phyloP scores from a whole-genome alignment of 106 monocot species.

The Alisma plantagoaquatica region DNA sequence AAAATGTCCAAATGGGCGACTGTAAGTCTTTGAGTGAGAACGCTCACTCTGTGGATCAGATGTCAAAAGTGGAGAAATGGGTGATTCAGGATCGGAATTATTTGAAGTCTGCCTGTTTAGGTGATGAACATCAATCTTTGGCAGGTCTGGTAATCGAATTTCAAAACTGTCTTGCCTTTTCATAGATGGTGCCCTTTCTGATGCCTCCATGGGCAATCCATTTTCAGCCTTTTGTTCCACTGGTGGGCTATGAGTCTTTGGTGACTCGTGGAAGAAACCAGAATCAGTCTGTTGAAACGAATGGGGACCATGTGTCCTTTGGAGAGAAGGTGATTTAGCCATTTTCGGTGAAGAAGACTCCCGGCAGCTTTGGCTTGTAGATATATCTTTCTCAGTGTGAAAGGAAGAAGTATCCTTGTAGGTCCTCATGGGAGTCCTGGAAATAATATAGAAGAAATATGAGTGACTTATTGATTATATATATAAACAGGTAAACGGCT shows the following conservation, averaged over 20 bases:
- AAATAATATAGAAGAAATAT: no score
- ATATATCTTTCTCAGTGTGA: constrained; percentile 66
- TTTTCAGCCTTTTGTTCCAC: constrained; percentile 66
- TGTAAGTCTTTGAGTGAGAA: constrained; percentile 92
- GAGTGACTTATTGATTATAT: no score
- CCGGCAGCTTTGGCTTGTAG: constrained; percentile 42
- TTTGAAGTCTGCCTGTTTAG: constrained; percentile 56
- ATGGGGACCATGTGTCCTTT: constrained; percentile 53
- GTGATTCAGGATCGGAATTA: constrained; percentile 87
- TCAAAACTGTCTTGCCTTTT: constrained; percentile 96
- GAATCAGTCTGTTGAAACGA: constrained; percentile 41
- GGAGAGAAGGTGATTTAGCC: constrained; percentile 88
- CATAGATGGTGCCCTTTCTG: constrained; percentile 67
- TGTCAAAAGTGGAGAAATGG: constrained; percentile 85
- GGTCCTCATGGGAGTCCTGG: constrained; percentile 78
- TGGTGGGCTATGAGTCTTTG: constrained; percentile 59
- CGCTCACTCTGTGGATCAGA: constrained; percentile 97
- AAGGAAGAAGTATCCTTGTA: constrained; percentile 37
- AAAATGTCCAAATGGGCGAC: constrained; percentile 50
- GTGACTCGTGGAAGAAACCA: constrained; percentile 58
- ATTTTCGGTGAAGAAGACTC: constrained; percentile 87
- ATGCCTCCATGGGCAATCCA: constrained; percentile 28
- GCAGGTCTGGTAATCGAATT: constrained; percentile 76
- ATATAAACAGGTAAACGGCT: no score
- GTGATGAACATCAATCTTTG: constrained; percentile 81